phyloP scores from a whole-genome alignment of 148 eudicot species.

The Rhododendron griersonianum region DNA sequence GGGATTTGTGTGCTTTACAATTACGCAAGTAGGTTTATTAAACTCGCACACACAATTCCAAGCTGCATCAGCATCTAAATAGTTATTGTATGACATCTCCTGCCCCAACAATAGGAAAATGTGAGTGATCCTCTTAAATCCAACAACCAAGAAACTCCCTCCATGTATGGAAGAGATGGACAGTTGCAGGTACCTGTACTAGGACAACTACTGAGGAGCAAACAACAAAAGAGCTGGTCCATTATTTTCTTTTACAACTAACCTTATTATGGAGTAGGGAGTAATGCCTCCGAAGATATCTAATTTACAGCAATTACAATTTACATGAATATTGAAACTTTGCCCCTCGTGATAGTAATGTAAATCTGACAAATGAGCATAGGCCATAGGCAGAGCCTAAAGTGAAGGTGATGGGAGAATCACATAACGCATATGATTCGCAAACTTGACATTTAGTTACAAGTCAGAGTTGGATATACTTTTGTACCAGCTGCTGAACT shows the following conservation, averaged over 20 bases:
- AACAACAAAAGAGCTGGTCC: neutral
- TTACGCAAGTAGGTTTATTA: slow-evolving; percentile 82
- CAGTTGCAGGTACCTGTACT: neutral
- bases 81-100: slow-evolving; percentile 99
- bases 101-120: slow-evolving; percentile 32
- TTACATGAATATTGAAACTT: neutral
- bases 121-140: neutral
- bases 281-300: neutral
- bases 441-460: neutral
- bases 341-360: neutral
- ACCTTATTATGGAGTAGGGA: neutral
- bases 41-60: slow-evolving; percentile 98
- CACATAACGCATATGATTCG: neutral
- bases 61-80: slow-evolving; percentile 98
- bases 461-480: neutral
- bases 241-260: neutral
- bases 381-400: neutral
- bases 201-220: neutral
- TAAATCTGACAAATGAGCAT: neutral
- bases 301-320: neutral
- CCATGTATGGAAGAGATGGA: neutral
- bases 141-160: neutral
- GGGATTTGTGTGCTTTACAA: slow-evolving; percentile 97
- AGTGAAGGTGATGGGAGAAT: neutral
- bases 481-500: neutral